Evolutionary conservation across 108 stramenopile species (phyloP), one percentile per base, ranked within the genome.

Genomic region (Cyclotella sp.): DNA sequence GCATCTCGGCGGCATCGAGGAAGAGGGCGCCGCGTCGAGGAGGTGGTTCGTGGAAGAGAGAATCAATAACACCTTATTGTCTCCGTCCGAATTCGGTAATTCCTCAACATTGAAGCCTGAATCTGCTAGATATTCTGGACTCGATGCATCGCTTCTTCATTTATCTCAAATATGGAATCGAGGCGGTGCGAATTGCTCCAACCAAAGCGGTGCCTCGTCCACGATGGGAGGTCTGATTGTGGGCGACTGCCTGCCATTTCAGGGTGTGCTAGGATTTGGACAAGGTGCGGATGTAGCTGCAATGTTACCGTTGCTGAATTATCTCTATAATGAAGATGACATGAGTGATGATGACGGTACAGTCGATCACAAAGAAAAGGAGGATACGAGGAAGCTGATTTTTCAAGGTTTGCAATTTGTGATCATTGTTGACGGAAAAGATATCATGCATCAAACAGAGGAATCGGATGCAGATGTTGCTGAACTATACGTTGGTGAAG

Each of bases 101-200:
- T 16, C 46, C 16, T 54, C 46, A 55, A 9, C 63, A 63, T 51
- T 8, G 49, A 51, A 43, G 14, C 24, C 30, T 14, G 61, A 60
- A 78, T 14, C 75, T 76, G 55, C 68, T 5, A 40, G 66, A 27
- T 85, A 72, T 47, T 54, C 86, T 6, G 88, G 88, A 40, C 69
- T 94, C 57, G 95, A 96, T 77, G 95, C 95, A 0, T 90, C 90
- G 3, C 39, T 96, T 12, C 75, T 91, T 26, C 84, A 94, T 47
- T 69, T 96, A 28, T 68, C 82, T 26, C 95, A 96, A 79, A 73
- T 96, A 49, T 96, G 93, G 93, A 69, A 73, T 12, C 82, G 84
- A 0, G 73, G 69, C 27, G 79, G 83, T 28, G 75, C 59, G 26
- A 71, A 71, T 46, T 18, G 10, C 27, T 27, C 22, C 45, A 54